Evolutionary conservation across 2,329 filamentous ascomycete species (phyloP).

Genomic region (Pseudohalonectria lignicola): DNA sequence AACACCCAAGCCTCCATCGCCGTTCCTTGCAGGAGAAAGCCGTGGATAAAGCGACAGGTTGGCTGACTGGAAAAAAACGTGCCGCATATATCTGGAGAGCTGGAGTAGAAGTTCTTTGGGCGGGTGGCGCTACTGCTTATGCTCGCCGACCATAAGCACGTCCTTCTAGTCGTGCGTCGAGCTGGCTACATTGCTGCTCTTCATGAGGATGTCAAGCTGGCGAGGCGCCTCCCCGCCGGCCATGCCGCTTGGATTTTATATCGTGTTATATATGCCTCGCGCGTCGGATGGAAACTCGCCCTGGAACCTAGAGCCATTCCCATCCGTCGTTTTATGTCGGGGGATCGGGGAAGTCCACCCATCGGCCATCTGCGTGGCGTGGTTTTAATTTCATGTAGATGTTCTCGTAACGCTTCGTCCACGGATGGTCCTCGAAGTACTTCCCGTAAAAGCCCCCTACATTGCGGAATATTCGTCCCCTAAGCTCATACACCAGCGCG

Average conservation of each 20-base stretch:
- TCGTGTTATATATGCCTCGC: neutral
- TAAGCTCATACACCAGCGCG: neutral
- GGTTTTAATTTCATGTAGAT: neutral
- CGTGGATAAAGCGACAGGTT: neutral
- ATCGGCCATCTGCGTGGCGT: neutral
- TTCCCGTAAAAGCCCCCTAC: neutral
- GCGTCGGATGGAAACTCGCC: neutral
- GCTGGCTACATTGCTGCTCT: neutral
- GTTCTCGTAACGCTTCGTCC: neutral
- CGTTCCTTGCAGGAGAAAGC: neutral
- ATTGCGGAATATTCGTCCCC: neutral
- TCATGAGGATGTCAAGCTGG: neutral
- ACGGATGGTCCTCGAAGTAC: neutral
- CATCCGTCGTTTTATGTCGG: neutral
- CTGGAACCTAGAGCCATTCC: neutral
- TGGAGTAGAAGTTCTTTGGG: neutral
- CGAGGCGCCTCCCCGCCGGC: neutral
- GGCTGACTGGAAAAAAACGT: neutral
- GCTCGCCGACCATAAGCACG: neutral
- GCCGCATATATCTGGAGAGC: neutral
- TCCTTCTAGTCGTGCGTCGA: neutral
- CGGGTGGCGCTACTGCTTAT: neutral
- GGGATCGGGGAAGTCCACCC: neutral
- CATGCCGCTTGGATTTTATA: neutral
- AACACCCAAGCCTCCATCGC: neutral